Conservation (phyloP, 1,139 yeast genomes). For the Yamadazyma membranifaciens region DNA sequence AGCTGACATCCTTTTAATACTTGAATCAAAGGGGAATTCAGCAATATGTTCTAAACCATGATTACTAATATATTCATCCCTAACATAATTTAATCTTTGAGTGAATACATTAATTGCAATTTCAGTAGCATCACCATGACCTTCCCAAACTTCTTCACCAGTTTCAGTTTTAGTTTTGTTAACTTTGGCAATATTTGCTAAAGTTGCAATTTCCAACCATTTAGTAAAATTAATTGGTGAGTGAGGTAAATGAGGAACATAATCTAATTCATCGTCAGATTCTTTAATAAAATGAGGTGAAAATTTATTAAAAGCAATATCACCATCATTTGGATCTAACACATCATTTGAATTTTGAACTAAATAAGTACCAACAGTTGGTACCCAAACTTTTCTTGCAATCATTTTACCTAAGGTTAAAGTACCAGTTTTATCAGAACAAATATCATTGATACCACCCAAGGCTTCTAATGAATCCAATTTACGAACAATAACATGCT, state of each 20-base stretch:
- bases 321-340: constrained; percentile 40
- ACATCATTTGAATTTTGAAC: constrained; percentile 36
- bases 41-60: constrained; percentile 21
- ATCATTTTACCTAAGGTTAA: constrained; percentile 51
- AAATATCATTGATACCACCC: constrained; percentile 50
- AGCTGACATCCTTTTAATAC: constrained; percentile 47
- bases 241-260: constrained; percentile 11
- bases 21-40: constrained; percentile 36
- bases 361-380: constrained; percentile 33
- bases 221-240: constrained; percentile 11
- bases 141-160: constrained; percentile 32
- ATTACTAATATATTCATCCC: constrained; percentile 19
- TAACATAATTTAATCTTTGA: constrained; percentile 22
- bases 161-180: constrained; percentile 23
- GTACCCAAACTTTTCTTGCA: constrained; percentile 38
- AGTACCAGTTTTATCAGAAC: constrained; percentile 57
- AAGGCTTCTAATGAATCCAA: constrained; percentile 47
- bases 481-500: constrained; percentile 46
- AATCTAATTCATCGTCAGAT: constrained; percentile 33
- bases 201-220: constrained; percentile 31
- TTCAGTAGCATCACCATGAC: constrained; percentile 39
- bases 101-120: constrained; percentile 37
- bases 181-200: constrained; percentile 35
- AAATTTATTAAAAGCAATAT: constrained; percentile 21
- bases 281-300: constrained; percentile 26